These are phyloP conservation scores for Kodamaea kaohsiungensis DNA, from an alignment of 805 yeast species.

Conservation along the genomic window DNA sequence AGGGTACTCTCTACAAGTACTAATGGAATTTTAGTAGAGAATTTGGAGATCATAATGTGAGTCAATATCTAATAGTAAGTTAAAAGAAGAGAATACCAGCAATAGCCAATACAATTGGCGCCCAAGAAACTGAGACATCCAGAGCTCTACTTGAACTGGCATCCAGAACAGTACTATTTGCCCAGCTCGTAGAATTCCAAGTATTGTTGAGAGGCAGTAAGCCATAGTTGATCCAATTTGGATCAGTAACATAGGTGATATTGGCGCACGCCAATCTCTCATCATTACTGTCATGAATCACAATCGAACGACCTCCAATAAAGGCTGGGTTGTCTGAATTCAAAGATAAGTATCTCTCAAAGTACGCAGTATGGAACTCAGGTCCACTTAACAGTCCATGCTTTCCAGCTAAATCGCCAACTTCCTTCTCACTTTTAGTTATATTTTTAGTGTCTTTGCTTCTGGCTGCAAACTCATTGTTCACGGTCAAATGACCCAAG, in stretches of 20 bases:
- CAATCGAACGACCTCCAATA: conserved; percentile 34
- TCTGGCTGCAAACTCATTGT: conserved; percentile 28
- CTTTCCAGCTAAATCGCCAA: conserved; percentile 43
- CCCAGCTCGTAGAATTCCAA: background rate
- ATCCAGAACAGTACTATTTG: background rate
- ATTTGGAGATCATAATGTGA: too few species aligned
- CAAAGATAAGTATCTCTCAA: conserved; percentile 26
- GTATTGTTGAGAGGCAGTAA: too few species aligned
- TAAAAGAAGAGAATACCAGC: background rate
- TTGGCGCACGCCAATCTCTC: conserved; percentile 42
- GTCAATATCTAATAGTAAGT: too few species aligned
- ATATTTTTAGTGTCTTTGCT: background rate
- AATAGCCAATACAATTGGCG: background rate
- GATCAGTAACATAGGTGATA: conserved; percentile 14
- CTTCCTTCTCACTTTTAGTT: conserved; percentile 23
- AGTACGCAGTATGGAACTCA: conserved; percentile 22
- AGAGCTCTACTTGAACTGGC: background rate
- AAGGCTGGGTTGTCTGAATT: conserved; percentile 20
- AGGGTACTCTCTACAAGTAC: too few species aligned
- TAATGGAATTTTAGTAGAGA: too few species aligned
- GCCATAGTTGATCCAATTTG: background rate
- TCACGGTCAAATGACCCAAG: conserved; percentile 38
- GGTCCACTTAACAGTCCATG: conserved; percentile 35
- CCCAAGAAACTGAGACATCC: background rate
- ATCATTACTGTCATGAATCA: conserved; percentile 33